A percentile compares a stretch with the other conserved stretches of the same genome.
Evolutionary conservation across 1,284 basidiomycete species (phyloP).

Genomic region (Mrakiaceae sp.): DNA sequence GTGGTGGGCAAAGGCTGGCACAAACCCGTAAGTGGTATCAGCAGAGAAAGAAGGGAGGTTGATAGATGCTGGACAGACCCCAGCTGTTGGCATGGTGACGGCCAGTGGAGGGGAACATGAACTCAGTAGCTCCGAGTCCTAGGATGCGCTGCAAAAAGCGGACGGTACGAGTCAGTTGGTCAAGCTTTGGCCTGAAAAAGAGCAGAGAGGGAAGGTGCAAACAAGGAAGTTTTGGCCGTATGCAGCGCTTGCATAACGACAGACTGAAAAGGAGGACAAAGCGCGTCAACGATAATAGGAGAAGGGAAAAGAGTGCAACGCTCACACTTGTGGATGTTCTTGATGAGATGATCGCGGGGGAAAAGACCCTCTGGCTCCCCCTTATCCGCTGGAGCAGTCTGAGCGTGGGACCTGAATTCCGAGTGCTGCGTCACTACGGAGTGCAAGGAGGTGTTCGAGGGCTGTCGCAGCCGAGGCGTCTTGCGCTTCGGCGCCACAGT

Average conservation of each 20-base stretch:
- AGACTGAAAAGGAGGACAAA: conserved; percentile 21
- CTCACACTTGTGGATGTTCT: conserved; percentile 36
- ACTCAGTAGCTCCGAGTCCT: conserved; percentile 36
- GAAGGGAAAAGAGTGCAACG: no score
- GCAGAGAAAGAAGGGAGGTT: not conserved
- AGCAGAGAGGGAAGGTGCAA: no score
- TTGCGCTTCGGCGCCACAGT: not conserved
- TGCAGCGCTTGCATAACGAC: conserved; percentile 38
- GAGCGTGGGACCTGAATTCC: conserved; percentile 8
- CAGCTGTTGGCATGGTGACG: conserved; percentile 38
- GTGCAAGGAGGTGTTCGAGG: not conserved
- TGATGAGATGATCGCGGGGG: conserved; percentile 36
- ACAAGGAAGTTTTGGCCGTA: conserved; percentile 30
- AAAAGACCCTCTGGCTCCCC: conserved; percentile 26
- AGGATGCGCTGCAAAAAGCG: conserved; percentile 37
- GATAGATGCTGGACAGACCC: conserved; percentile 22
- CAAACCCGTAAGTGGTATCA: not conserved
- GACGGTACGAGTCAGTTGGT: conserved; percentile 21
- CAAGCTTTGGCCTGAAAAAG: not conserved
- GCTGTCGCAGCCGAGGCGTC: conserved; percentile 2
- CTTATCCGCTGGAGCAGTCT: conserved; percentile 9
- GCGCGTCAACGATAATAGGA: no score
- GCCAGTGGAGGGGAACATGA: conserved; percentile 38
- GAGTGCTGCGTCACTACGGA: conserved; percentile 9
- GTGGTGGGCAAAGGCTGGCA: conserved; percentile 33